Evolutionary conservation across 2,329 filamentous ascomycete species (phyloP).

Genomic region (Chaetomiaceae sp.): DNA sequence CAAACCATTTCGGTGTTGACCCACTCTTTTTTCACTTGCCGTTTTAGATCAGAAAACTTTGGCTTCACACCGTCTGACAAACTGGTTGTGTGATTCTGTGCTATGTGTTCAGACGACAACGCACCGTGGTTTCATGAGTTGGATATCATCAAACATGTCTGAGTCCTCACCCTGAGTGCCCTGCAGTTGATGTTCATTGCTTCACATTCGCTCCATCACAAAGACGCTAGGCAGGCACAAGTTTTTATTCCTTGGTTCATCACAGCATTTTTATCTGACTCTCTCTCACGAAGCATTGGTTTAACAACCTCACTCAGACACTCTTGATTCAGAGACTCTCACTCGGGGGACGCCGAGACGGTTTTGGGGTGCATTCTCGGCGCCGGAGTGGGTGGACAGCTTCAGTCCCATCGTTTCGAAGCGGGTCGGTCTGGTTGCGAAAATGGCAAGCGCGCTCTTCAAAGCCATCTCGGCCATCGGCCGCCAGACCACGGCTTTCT

Average conservation of each 20-base stretch:
- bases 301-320: too few species aligned
- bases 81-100: neutral
- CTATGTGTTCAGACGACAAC: neutral
- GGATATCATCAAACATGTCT: neutral
- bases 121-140: neutral
- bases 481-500: slow-evolving; percentile 23
- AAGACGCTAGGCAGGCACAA: too few species aligned
- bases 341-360: too few species aligned
- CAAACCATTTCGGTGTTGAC: neutral
- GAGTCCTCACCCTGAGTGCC: too few species aligned
- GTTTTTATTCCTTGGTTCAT: too few species aligned
- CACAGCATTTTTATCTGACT: too few species aligned
- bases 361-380: too few species aligned
- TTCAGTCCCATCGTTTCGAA: neutral
- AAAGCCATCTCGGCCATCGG: slow-evolving; percentile 19
- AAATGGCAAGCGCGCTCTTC: slow-evolving; percentile 25
- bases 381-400: too few species aligned
- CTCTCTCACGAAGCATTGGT: too few species aligned
- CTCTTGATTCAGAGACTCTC: too few species aligned
- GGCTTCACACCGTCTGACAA: neutral
- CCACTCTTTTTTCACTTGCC: slow-evolving; percentile 1
- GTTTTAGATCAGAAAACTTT: neutral
- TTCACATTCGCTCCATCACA: neutral
- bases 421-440: slow-evolving; percentile 3
- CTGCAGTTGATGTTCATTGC: neutral